phyloP scores from a whole-genome alignment of 2,329 filamentous ascomycete genomes.

The Diaporthe sp. region DNA sequence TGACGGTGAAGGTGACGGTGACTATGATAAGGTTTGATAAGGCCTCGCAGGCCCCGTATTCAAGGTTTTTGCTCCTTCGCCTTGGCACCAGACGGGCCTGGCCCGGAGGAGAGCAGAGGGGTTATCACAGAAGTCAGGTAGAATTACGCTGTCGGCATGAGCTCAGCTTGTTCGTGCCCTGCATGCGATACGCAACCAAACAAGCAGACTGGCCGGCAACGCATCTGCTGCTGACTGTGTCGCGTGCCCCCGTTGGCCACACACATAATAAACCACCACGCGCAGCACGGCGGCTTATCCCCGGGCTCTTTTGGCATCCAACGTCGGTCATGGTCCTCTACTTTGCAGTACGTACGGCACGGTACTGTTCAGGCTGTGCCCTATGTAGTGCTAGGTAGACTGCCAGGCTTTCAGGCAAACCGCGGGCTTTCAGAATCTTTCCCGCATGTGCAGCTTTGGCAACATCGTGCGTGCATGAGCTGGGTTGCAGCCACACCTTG shows the following conservation, averaged over 20 bases:
- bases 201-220: not conserved
- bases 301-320: constrained; percentile 5
- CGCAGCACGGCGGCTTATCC: constrained; percentile 12
- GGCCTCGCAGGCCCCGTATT: constrained; percentile 17
- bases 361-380: not conserved
- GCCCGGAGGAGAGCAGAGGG: not conserved
- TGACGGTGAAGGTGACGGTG: not conserved
- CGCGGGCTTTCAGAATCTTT: not conserved
- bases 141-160: not conserved
- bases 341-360: not conserved
- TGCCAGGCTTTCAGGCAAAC: not conserved
- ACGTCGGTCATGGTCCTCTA: not conserved
- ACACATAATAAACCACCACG: not conserved
- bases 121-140: not conserved
- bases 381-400: not conserved
- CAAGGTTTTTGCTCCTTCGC: constrained; percentile 15
- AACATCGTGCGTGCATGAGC: not conserved
- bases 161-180: not conserved
- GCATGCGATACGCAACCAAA: not conserved
- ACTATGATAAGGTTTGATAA: constrained; percentile 25
- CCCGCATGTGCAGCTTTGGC: not conserved
- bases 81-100: constrained; percentile 6
- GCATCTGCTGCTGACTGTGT: not conserved
- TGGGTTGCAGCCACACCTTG: not conserved
- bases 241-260: not conserved